Evolutionary conservation across 805 yeast species (phyloP).

Genomic region (Kodamaea lidongshanica): DNA sequence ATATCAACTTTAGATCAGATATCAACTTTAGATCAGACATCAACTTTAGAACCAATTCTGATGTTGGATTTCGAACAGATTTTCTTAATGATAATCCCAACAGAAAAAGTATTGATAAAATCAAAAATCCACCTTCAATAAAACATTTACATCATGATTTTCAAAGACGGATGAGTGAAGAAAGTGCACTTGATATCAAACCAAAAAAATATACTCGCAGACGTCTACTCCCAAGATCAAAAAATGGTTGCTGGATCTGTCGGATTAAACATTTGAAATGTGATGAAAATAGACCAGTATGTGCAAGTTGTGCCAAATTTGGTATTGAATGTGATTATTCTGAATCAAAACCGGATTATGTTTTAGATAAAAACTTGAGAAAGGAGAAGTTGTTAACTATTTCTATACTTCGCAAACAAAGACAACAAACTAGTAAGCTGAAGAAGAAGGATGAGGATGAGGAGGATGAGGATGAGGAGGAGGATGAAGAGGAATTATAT

Average conservation of each 20-base stretch:
- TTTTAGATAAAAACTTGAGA: conserved; percentile 27
- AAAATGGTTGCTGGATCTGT: conserved; percentile 43
- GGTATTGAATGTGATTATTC: conserved; percentile 40
- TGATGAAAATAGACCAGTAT: conserved; percentile 34
- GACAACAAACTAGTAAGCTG: conserved; percentile 7
- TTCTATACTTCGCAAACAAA: conserved; percentile 22
- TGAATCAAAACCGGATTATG: conserved; percentile 33
- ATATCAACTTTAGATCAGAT: too few species aligned
- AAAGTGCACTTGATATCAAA: conserved; percentile 8
- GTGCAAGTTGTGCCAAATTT: conserved; percentile 32
- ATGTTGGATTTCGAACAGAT: too few species aligned
- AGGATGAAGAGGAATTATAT: neutral
- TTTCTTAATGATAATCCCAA: too few species aligned
- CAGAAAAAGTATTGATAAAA: too few species aligned
- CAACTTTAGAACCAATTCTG: too few species aligned
- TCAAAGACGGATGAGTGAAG: too few species aligned
- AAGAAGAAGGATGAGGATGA: conserved; percentile 2
- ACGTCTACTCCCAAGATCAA: conserved; percentile 35
- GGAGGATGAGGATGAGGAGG: conserved; percentile 5
- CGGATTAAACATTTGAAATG: conserved; percentile 41
- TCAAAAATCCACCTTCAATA: too few species aligned
- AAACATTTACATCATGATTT: too few species aligned
- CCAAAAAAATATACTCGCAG: conserved; percentile 35
- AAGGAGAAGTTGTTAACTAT: conserved; percentile 30
- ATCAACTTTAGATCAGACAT: too few species aligned